Conservation (phyloP, 225 moss, liverwort and hornwort genomes). For the Bryum argenteum region DNA sequence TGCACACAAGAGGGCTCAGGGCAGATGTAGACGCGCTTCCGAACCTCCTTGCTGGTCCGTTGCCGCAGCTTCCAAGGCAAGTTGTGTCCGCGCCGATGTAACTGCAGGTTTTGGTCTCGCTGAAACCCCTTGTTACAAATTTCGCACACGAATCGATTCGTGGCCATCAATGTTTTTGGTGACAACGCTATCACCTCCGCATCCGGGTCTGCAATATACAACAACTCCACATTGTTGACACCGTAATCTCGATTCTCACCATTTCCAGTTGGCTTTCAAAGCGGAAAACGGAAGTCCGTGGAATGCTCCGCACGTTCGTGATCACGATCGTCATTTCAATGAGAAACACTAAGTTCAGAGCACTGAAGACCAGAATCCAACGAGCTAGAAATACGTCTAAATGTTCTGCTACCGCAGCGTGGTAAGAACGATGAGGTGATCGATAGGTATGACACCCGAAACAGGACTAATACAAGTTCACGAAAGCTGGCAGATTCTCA, state of each 20-base stretch:
- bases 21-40: constrained; percentile 99
- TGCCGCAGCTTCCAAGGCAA: constrained; percentile 98
- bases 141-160: constrained; percentile 98
- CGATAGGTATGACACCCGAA: not conserved
- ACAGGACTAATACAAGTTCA: not conserved
- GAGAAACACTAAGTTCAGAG: not conserved
- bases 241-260: constrained; percentile 5
- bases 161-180: constrained; percentile 96
- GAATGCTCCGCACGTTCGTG: not conserved
- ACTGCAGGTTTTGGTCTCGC: constrained; percentile 97
- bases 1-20: constrained; percentile 99
- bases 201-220: constrained; percentile 56
- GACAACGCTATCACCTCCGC: constrained; percentile 97
- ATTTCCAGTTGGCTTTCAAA: not conserved
- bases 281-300: not conserved
- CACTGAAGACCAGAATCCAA: constrained; percentile 6
- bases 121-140: constrained; percentile 99
- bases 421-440: not conserved
- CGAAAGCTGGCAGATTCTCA: constrained; percentile 18
- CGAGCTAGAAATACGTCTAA: not conserved
- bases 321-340: constrained; percentile 7
- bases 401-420: constrained; percentile 2
- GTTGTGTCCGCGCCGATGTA: constrained; percentile 98
- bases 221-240: constrained; percentile 19
- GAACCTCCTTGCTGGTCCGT: constrained; percentile 94